Base-by-base conservation (phyloP, 2,329 filamentous ascomycete genomes). In the Colletotrichum echinochloae region DNA sequence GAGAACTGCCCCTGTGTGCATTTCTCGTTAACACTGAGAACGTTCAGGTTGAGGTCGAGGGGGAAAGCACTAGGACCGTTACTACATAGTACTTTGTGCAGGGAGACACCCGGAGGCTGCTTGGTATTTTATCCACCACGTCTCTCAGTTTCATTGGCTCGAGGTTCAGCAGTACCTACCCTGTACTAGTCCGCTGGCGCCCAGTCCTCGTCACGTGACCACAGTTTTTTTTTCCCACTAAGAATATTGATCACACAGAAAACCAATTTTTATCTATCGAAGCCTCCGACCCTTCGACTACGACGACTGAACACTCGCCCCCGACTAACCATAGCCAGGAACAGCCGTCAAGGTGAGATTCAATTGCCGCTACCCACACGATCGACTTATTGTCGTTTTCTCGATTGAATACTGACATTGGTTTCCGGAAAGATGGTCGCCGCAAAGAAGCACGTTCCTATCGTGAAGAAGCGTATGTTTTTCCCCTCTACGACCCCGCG, bases 381-480 rank as follows among this genome's bases (percentile, higher is more conserved):
- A 70, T 70, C 49, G 66, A 62, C 62, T 35, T 33, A 65, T 67
- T 48, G 26, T 46, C 30, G 33, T 18, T 9, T 57, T 30, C 16
- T 60, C 69, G 62, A 60, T 70, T 56, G 59, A 55, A 63, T 73
- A 73, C 80, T 81, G 76, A 82, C 76, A 73, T 77, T 74, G 74
- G 73, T 82, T 72, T 69, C 70, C 59, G 55, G 76, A 66, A 77
- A 95, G 95, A 98, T 98, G 96, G 94, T 95, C 90, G 90, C 95
- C 92, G 93, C 95, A 87, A 97, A 97, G 93, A 97, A 97, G 90
- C 96, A 98, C 88, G 91, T 98, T 84, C 92, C 95, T 82, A 99
- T 99, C 90, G 94, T 99, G 83, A 99, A 99, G 94, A 99, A 99
- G 94, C 94, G 94, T 97, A 95, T 83, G 94, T 94, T 81, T 77